Evolutionary conservation across 2,329 filamentous ascomycete genomes (phyloP), one percentile per base, ranked within the genome.

Genomic region (Fusarium sp.): DNA sequence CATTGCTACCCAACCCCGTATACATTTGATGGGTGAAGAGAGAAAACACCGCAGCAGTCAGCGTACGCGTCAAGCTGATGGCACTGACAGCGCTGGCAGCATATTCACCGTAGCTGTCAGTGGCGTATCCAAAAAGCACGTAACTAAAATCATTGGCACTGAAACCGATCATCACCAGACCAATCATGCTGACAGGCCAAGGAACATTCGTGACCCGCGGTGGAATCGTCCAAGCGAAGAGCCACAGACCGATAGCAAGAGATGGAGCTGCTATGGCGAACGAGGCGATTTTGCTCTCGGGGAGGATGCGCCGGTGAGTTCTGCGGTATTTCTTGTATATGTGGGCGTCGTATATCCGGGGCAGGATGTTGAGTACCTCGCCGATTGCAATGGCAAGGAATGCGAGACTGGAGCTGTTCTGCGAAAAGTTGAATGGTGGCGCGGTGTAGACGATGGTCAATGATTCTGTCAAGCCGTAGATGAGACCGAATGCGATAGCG

Each of bases 121-220:
- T 68, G 0, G 65, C 65, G 0, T 68, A 68, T 4, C 65, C 65
- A 5, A 68, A 68, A 14, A 68, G 36, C 22, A 68, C 65, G 5
- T 67, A 68, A 18, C 63, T 68, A 1, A 68, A 68, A 13, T 68
- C 65, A 2, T 68, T 68, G 6, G 18, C 11, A 59, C 65, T 67
- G 13, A 68, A 68, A 3, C 65, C 65, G 3, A 68, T 62, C 22
- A 68, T 47, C 1, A 62, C 20, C 12, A 68, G 18, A 22, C 65
- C 62, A 38, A 68, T 68, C 65, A 68, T 68, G 22, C 65, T 68
- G 8, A 68, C 34, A 15, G 62, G 47, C 65, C 65, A 68, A 6
- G 65, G 63, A 20, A 62, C 41, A 18, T 12, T 15, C 2, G 65
- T 67, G 1, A 68, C 65, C 9, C 65, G 24, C 5, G 65, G 63